phyloP scores from a whole-genome alignment of 1,284 basidiomycete species.

The Schizophyllum amplum region DNA sequence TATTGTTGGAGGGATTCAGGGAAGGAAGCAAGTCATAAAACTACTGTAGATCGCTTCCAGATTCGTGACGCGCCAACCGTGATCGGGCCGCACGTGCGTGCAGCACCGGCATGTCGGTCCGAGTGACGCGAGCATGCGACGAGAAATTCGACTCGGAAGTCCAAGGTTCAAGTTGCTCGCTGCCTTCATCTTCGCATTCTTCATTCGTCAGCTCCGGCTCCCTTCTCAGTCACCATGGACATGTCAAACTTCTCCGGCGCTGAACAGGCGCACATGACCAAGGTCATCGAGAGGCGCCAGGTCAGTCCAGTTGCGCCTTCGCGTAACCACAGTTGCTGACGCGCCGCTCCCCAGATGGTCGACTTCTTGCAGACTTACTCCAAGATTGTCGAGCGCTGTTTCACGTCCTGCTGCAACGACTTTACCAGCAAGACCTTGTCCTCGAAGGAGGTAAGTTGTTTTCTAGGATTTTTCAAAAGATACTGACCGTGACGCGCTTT shows the following conservation, averaged over 20 bases:
- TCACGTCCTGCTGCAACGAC: conserved; percentile 92
- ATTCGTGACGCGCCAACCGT: not conserved
- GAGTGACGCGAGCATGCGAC: not conserved
- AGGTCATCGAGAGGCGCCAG: conserved; percentile 91
- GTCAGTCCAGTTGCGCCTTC: conserved; percentile 28
- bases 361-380: conserved; percentile 96
- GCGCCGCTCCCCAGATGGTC: conserved; percentile 69
- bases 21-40: not conserved
- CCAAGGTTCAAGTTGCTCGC: not conserved
- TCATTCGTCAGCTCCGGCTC: not conserved
- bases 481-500: not conserved
- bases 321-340: conserved; percentile 6
- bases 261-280: conserved; percentile 87
- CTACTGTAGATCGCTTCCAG: too few relatives aligned
- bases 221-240: conserved; percentile 49
- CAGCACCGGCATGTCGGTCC: too few relatives aligned
- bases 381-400: conserved; percentile 93
- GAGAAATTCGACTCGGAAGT: not conserved
- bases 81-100: not conserved
- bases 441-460: conserved; percentile 75
- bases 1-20: too few relatives aligned
- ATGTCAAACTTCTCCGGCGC: conserved; percentile 78
- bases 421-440: conserved; percentile 93
- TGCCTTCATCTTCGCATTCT: not conserved
- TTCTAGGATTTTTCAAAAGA: not conserved